A percentile compares a stretch with the other conserved stretches of the same genome.
phyloP scores from a whole-genome alignment of 108 stramenopile genomes.

The Fistulifera solaris region DNA sequence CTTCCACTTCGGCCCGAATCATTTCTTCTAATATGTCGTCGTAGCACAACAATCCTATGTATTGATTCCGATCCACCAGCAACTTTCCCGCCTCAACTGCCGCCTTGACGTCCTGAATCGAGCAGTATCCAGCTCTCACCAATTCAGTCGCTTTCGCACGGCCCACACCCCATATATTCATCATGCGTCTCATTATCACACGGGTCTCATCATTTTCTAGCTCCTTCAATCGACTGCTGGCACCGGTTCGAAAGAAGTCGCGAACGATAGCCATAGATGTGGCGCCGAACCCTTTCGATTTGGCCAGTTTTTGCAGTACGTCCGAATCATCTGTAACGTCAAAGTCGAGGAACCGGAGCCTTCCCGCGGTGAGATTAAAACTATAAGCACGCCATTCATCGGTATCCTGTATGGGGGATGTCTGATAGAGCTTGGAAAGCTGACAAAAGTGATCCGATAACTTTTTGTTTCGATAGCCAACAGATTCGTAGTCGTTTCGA shows the following conservation, averaged over 20 bases:
- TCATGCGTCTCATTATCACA: slow-evolving; percentile 29
- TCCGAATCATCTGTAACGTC: slow-evolving; percentile 25
- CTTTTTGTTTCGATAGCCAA: background rate
- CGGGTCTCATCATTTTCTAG: slow-evolving; percentile 21
- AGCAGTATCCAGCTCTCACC: slow-evolving; percentile 11
- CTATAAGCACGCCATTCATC: slow-evolving; percentile 10
- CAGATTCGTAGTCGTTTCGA: background rate
- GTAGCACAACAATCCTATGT: slow-evolving; percentile 44
- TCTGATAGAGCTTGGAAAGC: slow-evolving; percentile 9
- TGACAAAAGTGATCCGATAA: background rate
- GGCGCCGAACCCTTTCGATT: slow-evolving; percentile 31
- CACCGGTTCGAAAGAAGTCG: slow-evolving; percentile 15
- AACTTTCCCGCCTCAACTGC: slow-evolving; percentile 10
- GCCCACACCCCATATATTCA: slow-evolving; percentile 53
- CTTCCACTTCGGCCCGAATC: slow-evolving; percentile 31
- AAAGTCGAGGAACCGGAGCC: slow-evolving; percentile 35
- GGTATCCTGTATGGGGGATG: background rate
- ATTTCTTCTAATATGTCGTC: slow-evolving; percentile 48
- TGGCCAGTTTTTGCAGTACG: slow-evolving; percentile 8
- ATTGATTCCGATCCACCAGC: slow-evolving; percentile 24
- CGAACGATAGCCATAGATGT: slow-evolving; percentile 18
- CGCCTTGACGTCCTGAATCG: slow-evolving; percentile 26
- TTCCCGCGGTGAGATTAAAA: slow-evolving; percentile 8
- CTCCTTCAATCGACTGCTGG: background rate
- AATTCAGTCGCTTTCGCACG: slow-evolving; percentile 22